A percentile compares a stretch with the other conserved stretches of the same genome.
Conservation (phyloP, 2,329 filamentous ascomycete species). For the Verticillium albo-atrum region DNA sequence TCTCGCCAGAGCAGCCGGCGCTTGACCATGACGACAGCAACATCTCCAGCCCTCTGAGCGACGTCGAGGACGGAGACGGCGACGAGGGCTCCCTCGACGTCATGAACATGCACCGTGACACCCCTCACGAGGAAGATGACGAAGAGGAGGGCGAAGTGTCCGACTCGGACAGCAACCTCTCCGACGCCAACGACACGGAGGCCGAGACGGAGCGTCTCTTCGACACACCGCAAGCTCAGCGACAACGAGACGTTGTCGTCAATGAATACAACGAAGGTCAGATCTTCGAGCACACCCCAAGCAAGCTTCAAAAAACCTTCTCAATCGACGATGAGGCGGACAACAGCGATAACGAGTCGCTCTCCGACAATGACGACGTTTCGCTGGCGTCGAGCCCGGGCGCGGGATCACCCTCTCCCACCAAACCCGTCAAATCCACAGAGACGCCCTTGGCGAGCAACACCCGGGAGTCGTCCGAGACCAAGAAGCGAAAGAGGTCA, state of each 20-base stretch:
- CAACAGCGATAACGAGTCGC: conserved; percentile 33
- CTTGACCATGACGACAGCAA: conserved; percentile 60
- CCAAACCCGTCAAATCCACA: conserved; percentile 23
- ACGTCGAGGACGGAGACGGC: conserved; percentile 76
- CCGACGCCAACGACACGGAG: conserved; percentile 67
- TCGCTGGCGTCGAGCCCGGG: conserved; percentile 34
- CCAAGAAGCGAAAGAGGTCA: conserved; percentile 48
- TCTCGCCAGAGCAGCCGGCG: conserved; percentile 39
- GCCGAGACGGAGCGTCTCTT: conserved; percentile 93
- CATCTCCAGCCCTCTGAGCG: conserved; percentile 86
- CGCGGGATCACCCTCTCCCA: conserved; percentile 29
- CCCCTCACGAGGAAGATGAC: conserved; percentile 13
- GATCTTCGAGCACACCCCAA: conserved; percentile 64
- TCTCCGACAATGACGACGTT: conserved; percentile 34
- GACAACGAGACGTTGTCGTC: conserved; percentile 58
- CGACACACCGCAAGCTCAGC: conserved; percentile 70
- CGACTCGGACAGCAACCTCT: conserved; percentile 50
- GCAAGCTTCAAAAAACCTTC: conserved; percentile 62
- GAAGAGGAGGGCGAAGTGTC: conserved; percentile 23
- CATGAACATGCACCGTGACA: conserved; percentile 39
- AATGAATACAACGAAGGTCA: conserved; percentile 49
- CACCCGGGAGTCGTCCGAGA: conserved; percentile 31
- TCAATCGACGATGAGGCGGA: conserved; percentile 29
- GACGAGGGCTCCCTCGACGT: conserved; percentile 66
- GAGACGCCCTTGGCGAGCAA: conserved; percentile 21